A percentile compares a stretch with the other conserved stretches of the same genome.
phyloP scores from a whole-genome alignment of 495 filamentous ascomycete species.

The Aspergillus conjunctus region DNA sequence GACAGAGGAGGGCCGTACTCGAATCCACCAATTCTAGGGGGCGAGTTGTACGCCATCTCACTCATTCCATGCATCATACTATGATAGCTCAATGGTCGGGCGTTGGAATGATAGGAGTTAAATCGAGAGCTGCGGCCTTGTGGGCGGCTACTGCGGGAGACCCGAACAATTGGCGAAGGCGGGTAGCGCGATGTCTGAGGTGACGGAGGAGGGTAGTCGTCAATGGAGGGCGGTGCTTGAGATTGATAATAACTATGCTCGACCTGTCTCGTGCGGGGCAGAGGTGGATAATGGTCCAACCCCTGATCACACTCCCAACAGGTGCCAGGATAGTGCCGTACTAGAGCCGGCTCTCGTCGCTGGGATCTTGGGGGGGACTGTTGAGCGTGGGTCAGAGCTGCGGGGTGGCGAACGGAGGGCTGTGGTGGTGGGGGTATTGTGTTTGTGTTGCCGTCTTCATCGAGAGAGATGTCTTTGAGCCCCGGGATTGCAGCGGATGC shows the following conservation, averaged over 20 bases:
- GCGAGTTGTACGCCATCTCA: conserved; percentile 36
- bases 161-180: conserved; percentile 28
- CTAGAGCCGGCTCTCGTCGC: conserved; percentile 36
- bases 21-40: conserved; percentile 32
- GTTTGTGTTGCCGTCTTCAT: no score
- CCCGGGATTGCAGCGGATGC: no score
- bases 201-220: conserved; percentile 38
- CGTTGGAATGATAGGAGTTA: conserved; percentile 37
- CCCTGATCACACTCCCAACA: conserved; percentile 39
- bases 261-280: conserved; percentile 36
- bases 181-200: conserved; percentile 34
- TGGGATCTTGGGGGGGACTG: conserved; percentile 41
- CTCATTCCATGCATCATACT: conserved; percentile 37
- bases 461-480: no score
- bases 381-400: no score
- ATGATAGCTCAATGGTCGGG: conserved; percentile 51
- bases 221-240: conserved; percentile 28
- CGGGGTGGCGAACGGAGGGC: no score
- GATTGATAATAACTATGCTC: conserved; percentile 34
- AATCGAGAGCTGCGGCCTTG: conserved; percentile 33
- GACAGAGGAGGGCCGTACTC: conserved; percentile 44
- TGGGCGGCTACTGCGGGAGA: conserved; percentile 33
- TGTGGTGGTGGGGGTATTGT: no score
- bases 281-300: conserved; percentile 37
- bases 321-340: conserved; percentile 34